Base-by-base conservation (phyloP, 2,329 filamentous ascomycete genomes). In the Alternaria consortialis region DNA sequence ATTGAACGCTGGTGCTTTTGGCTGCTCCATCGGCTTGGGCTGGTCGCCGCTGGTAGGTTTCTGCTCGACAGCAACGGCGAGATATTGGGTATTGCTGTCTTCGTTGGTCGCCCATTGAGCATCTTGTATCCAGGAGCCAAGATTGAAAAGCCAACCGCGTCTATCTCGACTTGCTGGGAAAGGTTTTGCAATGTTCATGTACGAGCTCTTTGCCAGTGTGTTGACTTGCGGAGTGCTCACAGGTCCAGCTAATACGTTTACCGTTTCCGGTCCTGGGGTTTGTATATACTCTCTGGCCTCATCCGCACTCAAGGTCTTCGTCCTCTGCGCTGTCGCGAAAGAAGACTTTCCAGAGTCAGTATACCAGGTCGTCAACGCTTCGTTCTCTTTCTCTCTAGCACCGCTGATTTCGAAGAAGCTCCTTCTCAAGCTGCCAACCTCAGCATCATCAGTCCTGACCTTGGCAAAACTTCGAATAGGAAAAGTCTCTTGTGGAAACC, bases 141-240 rank as follows among this genome's bases (percentile, higher is more conserved):
- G 59, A 68, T 88, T 87, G 46, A 89, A 67, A 2, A 89, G 70
- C 84, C 86, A 90, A 3, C 81, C 82, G 39, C 69, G 69, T 57
- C 79, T 74, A 36, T 65, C 76, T 37, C 65, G 68, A 32, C 65
- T 66, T 9, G 70, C 56, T 15, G 69, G 64, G 12, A 75, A 74
- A 4, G 69, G 73, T 77, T 82, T 71, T 8, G 81, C 78, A 17
- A 87, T 77, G 43, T 84, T 76, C 52, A 87, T 55, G 23, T 69
- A 74, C 23, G 80, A 77, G 32, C 81, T 77, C 17, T 80, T 75
- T 3, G 68, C 75, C 27, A 88, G 57, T 1, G 75, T 67, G 65
- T 80, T 80, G 5, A 80, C 64, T 51, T 77, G 77, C 56, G 84
- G 85, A 6, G 79, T 66, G 12, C 80, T 77, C 32, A 77, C 72